phyloP scores from a whole-genome alignment of 2,329 filamentous ascomycete genomes.

The Paraphoma chrysanthemicola region DNA sequence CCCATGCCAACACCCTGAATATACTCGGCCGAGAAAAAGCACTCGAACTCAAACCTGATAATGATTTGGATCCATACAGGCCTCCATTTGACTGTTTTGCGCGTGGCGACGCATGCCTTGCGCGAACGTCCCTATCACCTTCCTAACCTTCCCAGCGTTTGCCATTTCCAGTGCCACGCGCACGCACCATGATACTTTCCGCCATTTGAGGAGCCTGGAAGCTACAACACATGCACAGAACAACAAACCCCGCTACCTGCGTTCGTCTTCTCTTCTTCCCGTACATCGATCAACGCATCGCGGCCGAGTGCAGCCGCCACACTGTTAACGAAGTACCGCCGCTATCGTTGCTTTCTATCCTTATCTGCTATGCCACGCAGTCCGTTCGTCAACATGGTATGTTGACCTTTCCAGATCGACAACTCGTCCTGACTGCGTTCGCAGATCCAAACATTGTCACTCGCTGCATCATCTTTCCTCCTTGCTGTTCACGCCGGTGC shows the following conservation, averaged over 20 bases:
- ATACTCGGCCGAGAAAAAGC: too few species aligned
- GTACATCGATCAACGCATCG: neutral
- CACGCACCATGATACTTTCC: neutral
- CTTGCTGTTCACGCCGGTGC: slow-evolving; percentile 30
- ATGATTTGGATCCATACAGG: neutral
- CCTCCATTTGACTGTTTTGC: neutral
- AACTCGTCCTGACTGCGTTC: neutral
- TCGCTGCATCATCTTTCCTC: slow-evolving; percentile 22
- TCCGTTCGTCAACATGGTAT: slow-evolving; percentile 14
- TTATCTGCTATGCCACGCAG: neutral
- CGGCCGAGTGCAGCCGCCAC: neutral
- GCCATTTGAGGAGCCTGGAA: neutral
- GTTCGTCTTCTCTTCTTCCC: neutral
- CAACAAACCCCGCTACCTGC: neutral
- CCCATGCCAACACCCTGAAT: too few species aligned
- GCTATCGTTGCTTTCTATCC: neutral
- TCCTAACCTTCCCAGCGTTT: neutral
- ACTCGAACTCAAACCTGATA: neutral
- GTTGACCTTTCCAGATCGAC: neutral
- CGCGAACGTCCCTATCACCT: neutral
- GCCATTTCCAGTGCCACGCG: neutral
- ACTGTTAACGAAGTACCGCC: neutral
- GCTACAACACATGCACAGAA: neutral
- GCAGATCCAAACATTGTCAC: slow-evolving; percentile 50
- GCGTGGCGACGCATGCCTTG: neutral